These are phyloP conservation scores for Avena eriantha DNA, from an alignment of 176 grass and related monocot species.

Conservation along the genomic window DNA sequence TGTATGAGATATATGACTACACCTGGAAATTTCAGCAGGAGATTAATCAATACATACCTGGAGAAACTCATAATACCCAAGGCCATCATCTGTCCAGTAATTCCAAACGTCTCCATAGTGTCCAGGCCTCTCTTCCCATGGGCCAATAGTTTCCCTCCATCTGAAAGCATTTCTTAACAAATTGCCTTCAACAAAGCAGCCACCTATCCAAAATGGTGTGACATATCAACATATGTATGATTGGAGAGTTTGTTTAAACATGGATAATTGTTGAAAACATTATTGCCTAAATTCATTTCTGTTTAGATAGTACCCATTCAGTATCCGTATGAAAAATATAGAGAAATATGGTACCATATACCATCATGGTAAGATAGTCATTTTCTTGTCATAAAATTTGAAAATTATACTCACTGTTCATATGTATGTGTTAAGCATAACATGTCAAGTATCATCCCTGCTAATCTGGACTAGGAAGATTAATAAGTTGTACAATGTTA, in stretches of 20 bases:
- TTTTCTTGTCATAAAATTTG: slow-evolving; percentile 7
- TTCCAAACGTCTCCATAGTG: slow-evolving; percentile 86
- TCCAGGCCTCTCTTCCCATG: slow-evolving; percentile 87
- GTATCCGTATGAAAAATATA: slow-evolving; percentile 13
- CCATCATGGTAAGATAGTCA: not conserved
- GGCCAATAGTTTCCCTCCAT: slow-evolving; percentile 75
- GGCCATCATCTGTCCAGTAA: slow-evolving; percentile 93
- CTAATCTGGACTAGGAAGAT: slow-evolving; percentile 25
- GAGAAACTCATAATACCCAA: slow-evolving; percentile 89
- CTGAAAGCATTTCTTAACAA: slow-evolving; percentile 85
- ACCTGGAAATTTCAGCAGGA: not conserved
- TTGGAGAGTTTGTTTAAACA: not conserved
- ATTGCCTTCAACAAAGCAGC: slow-evolving; percentile 75
- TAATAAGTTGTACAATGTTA: slow-evolving; percentile 12
- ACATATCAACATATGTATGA: not conserved
- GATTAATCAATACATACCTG: slow-evolving; percentile 59
- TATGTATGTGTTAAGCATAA: slow-evolving; percentile 19
- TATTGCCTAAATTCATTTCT: not conserved
- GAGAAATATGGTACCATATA: slow-evolving; percentile 2
- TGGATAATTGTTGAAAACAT: slow-evolving; percentile 3
- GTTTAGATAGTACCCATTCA: not conserved
- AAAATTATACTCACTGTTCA: not conserved
- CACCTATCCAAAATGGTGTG: slow-evolving; percentile 48
- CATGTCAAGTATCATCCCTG: not conserved
- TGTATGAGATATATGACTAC: not conserved